Conservation (phyloP, 2,329 filamentous ascomycete species). For the Zymoseptoria ardabiliae region DNA sequence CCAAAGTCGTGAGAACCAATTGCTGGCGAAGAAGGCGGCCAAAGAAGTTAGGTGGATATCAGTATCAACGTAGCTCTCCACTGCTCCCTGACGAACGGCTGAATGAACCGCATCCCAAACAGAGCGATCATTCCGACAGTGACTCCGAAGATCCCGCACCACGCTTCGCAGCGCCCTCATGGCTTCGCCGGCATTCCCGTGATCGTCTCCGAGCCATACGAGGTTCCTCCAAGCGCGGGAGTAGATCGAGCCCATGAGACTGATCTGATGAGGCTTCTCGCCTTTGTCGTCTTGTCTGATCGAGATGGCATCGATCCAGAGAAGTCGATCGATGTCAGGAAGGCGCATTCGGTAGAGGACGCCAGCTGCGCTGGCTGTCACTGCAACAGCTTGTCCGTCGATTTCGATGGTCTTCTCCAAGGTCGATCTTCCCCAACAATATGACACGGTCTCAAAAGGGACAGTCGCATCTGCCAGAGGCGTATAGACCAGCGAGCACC, state of each 20-base stretch:
- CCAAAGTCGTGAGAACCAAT: neutral
- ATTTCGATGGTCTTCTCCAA: neutral
- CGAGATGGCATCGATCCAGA: neutral
- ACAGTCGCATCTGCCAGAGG: neutral
- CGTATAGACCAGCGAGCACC: neutral
- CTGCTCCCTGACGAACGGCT: neutral
- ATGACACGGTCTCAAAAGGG: neutral
- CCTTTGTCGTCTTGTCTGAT: neutral
- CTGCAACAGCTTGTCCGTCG: neutral
- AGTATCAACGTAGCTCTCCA: neutral
- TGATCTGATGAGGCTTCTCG: constrained; percentile 3
- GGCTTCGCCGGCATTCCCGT: neutral
- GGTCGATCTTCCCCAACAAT: neutral
- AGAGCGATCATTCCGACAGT: neutral
- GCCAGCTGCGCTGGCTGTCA: neutral
- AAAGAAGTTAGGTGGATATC: neutral
- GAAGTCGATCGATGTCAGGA: neutral
- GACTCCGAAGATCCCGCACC: neutral
- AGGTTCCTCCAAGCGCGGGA: neutral
- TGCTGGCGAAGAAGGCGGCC: neutral
- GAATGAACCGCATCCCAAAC: neutral
- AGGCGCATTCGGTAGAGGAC: neutral
- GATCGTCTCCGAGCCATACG: neutral
- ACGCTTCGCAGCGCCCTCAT: neutral
- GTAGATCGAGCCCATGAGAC: constrained; percentile 3